These are phyloP conservation scores for Patellifolia procumbens DNA, from an alignment of 179 eudicot genomes.

Conservation along the genomic window DNA sequence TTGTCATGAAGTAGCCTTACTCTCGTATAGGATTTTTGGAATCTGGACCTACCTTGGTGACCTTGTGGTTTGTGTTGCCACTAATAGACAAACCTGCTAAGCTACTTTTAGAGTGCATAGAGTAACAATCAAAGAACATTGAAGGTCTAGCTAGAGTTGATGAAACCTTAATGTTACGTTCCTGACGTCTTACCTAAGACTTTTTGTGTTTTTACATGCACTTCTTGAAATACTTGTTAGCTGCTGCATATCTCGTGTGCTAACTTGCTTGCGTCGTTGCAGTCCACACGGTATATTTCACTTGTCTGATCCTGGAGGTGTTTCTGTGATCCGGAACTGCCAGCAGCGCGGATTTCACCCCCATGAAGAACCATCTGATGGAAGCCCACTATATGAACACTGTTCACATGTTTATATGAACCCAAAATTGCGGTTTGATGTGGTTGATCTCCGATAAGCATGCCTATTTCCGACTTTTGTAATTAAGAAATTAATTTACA, in stretches of 20 bases:
- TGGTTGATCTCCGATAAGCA: constrained; percentile 76
- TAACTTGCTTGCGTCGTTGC: constrained; percentile 31
- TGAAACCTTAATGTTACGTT: not conserved
- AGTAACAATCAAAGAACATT: not conserved
- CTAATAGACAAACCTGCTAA: not conserved
- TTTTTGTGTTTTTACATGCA: not conserved
- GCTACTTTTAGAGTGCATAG: not conserved
- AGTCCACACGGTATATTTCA: constrained; percentile 97
- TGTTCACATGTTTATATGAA: constrained; percentile 95
- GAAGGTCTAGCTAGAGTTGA: not conserved
- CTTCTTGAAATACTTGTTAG: not conserved
- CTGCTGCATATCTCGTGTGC: not conserved
- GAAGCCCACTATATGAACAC: constrained; percentile 90
- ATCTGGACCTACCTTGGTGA: not conserved
- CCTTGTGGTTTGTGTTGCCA: not conserved
- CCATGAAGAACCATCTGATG: constrained; percentile 95
- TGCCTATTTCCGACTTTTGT: constrained; percentile 11
- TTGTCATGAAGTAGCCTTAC: not conserved
- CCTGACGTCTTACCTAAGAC: not conserved
- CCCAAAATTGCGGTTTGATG: constrained; percentile 72
- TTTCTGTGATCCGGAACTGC: constrained; percentile 81
- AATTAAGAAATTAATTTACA: constrained; percentile 13
- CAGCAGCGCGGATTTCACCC: constrained; percentile 96
- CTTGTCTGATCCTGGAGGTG: constrained; percentile 92
- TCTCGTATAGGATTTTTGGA: not conserved